phyloP scores from a whole-genome alignment of 2,329 filamentous ascomycete species.

The Talaromyces piceae region DNA sequence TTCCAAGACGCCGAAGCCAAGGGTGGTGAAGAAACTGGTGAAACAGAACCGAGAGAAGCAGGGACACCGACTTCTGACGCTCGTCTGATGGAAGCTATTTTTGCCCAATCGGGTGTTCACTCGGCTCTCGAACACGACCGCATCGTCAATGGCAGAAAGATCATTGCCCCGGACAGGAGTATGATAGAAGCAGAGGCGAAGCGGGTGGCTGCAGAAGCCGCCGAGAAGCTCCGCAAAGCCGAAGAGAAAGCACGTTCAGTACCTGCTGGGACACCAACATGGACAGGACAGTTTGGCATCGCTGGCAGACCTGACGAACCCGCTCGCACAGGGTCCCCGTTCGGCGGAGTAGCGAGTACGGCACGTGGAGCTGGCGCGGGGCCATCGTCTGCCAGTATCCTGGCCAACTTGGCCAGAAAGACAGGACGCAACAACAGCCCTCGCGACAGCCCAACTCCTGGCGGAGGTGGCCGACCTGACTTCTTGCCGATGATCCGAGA shows the following conservation, averaged over 20 bases:
- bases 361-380: slow-evolving; percentile 29
- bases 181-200: slow-evolving; percentile 78
- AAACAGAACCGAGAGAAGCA: slow-evolving; percentile 12
- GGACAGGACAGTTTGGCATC: slow-evolving; percentile 80
- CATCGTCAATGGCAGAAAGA: slow-evolving; percentile 71
- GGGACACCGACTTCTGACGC: slow-evolving; percentile 49
- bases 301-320: slow-evolving; percentile 59
- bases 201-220: slow-evolving; percentile 68
- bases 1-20: slow-evolving; percentile 41
- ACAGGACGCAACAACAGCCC: slow-evolving; percentile 12
- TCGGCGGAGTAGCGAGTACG: slow-evolving; percentile 27
- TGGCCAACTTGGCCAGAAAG: slow-evolving; percentile 31
- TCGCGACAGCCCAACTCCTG: slow-evolving; percentile 36
- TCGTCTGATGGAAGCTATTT: slow-evolving; percentile 81
- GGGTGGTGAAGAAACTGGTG: background rate
- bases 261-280: slow-evolving; percentile 80
- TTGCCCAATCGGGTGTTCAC: slow-evolving; percentile 76
- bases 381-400: slow-evolving; percentile 33
- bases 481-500: slow-evolving; percentile 67
- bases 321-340: slow-evolving; percentile 40
- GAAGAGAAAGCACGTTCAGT: slow-evolving; percentile 64
- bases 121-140: slow-evolving; percentile 90
- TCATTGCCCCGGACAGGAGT: slow-evolving; percentile 63
- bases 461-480: slow-evolving; percentile 45
- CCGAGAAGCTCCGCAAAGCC: slow-evolving; percentile 64